Conservation (phyloP, 1,284 basidiomycete genomes). For the Malassezia dermatis region DNA sequence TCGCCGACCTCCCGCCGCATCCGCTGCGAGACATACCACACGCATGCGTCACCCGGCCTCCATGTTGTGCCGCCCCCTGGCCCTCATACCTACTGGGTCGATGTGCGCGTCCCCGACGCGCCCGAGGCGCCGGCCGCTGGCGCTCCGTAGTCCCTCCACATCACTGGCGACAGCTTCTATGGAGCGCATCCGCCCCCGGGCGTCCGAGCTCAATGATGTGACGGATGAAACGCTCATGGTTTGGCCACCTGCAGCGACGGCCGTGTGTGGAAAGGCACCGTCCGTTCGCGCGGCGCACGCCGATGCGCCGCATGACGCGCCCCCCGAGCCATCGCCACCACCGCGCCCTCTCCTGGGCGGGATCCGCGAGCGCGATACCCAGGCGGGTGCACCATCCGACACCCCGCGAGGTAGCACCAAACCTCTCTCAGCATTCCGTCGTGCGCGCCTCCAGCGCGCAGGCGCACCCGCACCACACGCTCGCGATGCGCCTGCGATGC, state of each 20-base stretch:
- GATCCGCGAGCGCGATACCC: constrained; percentile 5
- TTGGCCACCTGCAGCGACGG: constrained; percentile 35
- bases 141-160: neutral
- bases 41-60: constrained; percentile 20
- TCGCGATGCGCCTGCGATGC: neutral
- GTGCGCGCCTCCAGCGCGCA: constrained; percentile 20
- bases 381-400: neutral
- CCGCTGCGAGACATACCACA: constrained; percentile 29
- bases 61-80: constrained; percentile 16
- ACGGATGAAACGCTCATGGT: constrained; percentile 24
- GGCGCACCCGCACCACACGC: neutral
- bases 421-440: constrained; percentile 41
- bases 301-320: neutral
- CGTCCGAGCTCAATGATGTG: constrained; percentile 27
- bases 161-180: neutral
- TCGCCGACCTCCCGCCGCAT: neutral
- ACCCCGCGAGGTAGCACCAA: constrained; percentile 8
- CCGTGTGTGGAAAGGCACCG: constrained; percentile 19
- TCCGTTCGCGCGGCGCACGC: neutral
- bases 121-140: neutral
- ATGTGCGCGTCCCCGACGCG: constrained; percentile 1
- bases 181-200: constrained; percentile 30
- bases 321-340: neutral
- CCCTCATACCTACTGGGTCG: constrained; percentile 20
- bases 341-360: constrained; percentile 7